A percentile compares a stretch with the other conserved stretches of the same genome.
These are phyloP conservation scores for Ophiocordyceps camponoti-saundersi DNA, from an alignment of 2,329 filamentous ascomycete species.

Conservation along the genomic window DNA sequence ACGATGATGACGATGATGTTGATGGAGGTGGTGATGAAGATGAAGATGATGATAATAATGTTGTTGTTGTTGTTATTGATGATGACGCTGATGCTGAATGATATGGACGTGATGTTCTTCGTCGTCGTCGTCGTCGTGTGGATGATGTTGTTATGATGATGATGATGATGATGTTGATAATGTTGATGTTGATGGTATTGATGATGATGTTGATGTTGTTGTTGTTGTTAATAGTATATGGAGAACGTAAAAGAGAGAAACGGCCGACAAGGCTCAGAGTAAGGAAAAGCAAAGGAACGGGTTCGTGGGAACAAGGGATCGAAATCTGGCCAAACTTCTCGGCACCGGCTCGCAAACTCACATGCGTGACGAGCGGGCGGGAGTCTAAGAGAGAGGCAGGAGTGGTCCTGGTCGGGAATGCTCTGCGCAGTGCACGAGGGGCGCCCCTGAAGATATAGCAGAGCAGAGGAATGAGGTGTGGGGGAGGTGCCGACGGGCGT, in stretches of 20 bases:
- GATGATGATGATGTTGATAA: no score
- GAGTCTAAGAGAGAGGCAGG: constrained; percentile 3
- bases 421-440: constrained; percentile 14
- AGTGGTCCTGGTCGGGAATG: constrained; percentile 17
- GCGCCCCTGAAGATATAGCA: constrained; percentile 23
- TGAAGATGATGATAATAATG: background rate
- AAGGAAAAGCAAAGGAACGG: background rate
- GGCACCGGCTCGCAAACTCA: background rate
- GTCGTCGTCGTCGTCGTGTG: background rate
- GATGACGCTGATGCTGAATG: background rate
- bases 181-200: no score
- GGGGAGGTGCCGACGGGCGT: constrained; percentile 13
- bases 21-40: background rate
- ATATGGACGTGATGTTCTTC: background rate
- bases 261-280: background rate
- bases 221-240: background rate
- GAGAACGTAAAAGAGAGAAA: background rate
- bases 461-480: constrained; percentile 18
- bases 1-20: background rate
- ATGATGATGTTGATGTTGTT: no score
- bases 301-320: background rate
- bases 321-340: background rate
- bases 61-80: background rate
- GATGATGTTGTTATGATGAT: no score
- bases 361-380: background rate